A percentile compares a stretch with the other conserved stretches of the same genome.
Evolutionary conservation across 2,329 filamentous ascomycete genomes (phyloP).

Genomic region (Monosporascus sp.): DNA sequence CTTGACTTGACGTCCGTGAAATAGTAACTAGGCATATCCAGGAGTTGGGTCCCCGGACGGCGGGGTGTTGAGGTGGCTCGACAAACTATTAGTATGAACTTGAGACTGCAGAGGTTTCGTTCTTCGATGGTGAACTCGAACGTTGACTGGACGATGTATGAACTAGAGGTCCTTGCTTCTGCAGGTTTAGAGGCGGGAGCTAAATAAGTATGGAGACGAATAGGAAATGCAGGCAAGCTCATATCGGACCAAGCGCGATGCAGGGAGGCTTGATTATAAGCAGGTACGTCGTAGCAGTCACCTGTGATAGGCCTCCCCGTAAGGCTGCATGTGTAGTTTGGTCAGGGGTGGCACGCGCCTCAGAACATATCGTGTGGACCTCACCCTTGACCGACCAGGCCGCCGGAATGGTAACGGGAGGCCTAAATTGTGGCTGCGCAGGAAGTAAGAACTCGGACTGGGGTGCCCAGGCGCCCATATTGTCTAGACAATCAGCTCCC

Average conservation of each 20-base stretch:
- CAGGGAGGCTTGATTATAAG: constrained; percentile 17
- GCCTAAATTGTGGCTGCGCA: not conserved
- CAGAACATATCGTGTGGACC: not conserved
- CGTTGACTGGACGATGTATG: constrained; percentile 9
- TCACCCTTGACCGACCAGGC: not conserved
- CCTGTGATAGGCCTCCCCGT: constrained; percentile 18
- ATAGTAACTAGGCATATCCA: constrained; percentile 1
- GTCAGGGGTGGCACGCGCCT: constrained; percentile 2
- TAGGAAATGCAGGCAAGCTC: constrained; percentile 13
- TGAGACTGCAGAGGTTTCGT: not conserved
- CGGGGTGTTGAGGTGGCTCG: not conserved
- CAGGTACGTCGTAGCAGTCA: constrained; percentile 11
- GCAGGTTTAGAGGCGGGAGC: constrained; percentile 15
- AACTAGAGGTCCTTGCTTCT: constrained; percentile 9
- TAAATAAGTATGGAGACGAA: constrained; percentile 18
- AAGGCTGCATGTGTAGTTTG: not conserved
- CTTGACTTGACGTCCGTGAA: constrained; percentile 11
- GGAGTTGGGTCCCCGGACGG: not conserved
- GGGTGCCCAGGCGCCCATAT: not conserved
- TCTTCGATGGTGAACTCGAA: constrained; percentile 5
- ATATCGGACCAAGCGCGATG: constrained; percentile 12
- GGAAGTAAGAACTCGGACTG: not conserved
- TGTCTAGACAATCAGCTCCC: not conserved
- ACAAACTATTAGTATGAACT: not conserved
- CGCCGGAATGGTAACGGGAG: not conserved